Base-by-base conservation (phyloP, 495 filamentous ascomycete species). In the Filosporella fistucella region DNA sequence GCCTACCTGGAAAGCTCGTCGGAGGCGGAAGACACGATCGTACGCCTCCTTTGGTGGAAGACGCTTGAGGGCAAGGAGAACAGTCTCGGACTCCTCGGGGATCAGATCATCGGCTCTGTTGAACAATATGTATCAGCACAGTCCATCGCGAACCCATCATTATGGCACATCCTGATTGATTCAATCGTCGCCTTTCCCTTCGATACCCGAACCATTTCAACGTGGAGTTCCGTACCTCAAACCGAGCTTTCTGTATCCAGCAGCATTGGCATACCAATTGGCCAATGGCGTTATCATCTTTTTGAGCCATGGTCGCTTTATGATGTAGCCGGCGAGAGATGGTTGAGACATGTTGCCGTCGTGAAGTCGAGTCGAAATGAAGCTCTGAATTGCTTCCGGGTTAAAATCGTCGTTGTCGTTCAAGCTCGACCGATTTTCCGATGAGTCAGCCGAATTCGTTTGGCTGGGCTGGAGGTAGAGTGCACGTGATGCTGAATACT, bases 11-110 rank as follows among this genome's bases (percentile, higher is more conserved):
- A 91, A 85, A 58, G 93, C 94, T 66, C 93, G 82, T 66, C 93
- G 86, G 66, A 97, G 80, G 61, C 93, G 89, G 82, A 86, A 97
- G 63, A 96, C 81, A 68, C 93, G 91, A 75, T 98, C 93, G 70
- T 97, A 97, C 58, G 81, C 76, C 60, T 88, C 88, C 77, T 94
- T 90, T 53, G 86, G 76, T 29, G 88, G 80, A 34, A 98, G 85
- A 67, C 93, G 89, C 77, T 86, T 84, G 64, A 98, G 76, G 43
- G 93, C 93, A 54, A 80, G 73, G 66, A 90, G 82, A 59, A 97
- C 90, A 23, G 67, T 67, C 57, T 91, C 88, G 76, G 71, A 81
- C 72, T 97, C 94, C 64, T 97, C 94, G 59, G 79, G 75, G 65
- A 96, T 88, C 64, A 98, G 65, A 63, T 98, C 93, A 70, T 98